Evolutionary conservation across 2,329 filamentous ascomycete species (phyloP).

Genomic region (Aspergillus viridinutans): DNA sequence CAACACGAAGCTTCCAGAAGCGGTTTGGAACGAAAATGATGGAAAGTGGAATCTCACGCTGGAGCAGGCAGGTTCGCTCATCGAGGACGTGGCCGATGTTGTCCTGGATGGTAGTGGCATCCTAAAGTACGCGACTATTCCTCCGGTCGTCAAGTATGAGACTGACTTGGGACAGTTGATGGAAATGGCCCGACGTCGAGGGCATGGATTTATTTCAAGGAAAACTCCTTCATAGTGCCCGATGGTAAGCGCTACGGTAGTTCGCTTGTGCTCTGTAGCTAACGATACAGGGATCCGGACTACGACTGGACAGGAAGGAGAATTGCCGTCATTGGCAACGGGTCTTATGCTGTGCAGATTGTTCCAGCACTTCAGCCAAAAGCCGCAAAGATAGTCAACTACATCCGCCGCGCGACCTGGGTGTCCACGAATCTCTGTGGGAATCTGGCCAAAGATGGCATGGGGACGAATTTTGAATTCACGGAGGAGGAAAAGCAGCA

Average conservation of each 20-base stretch:
- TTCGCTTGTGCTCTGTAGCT: not conserved
- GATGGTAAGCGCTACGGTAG: slow-evolving; percentile 18
- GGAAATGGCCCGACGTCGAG: slow-evolving; percentile 19
- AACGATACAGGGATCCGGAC: slow-evolving; percentile 20
- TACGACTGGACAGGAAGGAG: slow-evolving; percentile 20
- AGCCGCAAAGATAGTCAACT: slow-evolving; percentile 21
- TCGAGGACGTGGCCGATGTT: slow-evolving; percentile 13
- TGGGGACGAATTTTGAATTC: slow-evolving; percentile 19
- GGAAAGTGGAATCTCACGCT: slow-evolving; percentile 16
- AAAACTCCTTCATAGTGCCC: slow-evolving; percentile 33
- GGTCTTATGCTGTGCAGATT: slow-evolving; percentile 13
- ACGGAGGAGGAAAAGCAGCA: slow-evolving; percentile 20
- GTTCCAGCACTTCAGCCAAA: slow-evolving; percentile 8
- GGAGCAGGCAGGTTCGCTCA: slow-evolving; percentile 5
- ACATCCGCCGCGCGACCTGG: slow-evolving; percentile 27
- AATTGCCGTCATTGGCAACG: slow-evolving; percentile 33
- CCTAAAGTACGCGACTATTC: slow-evolving; percentile 14
- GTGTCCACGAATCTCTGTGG: slow-evolving; percentile 18
- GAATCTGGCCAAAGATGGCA: slow-evolving; percentile 19
- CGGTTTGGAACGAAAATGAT: slow-evolving; percentile 30
- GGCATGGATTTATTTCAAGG: slow-evolving; percentile 30
- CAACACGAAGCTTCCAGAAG: slow-evolving; percentile 35
- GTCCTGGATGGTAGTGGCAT: slow-evolving; percentile 26
- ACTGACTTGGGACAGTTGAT: slow-evolving; percentile 10
- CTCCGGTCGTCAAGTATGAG: not conserved